Conservation (phyloP, 345 rosid genomes). For the Pistacia vera region DNA sequence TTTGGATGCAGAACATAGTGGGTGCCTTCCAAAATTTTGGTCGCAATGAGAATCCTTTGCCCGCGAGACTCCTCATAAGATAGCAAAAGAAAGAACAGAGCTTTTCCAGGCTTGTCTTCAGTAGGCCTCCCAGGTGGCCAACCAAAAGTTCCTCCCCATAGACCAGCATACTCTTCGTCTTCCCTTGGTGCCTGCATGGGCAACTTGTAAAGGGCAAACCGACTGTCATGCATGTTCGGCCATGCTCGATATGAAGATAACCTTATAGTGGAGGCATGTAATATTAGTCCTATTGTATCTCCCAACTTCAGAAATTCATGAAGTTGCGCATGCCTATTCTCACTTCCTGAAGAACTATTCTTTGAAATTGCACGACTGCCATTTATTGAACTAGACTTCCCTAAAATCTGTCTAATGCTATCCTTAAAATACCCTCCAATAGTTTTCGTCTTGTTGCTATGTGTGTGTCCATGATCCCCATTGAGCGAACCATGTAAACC, state of each 20-base stretch:
- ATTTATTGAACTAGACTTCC: conserved; percentile 51
- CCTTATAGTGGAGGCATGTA: conserved; percentile 52
- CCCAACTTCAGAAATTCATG: conserved; percentile 62
- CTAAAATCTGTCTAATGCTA: conserved; percentile 57
- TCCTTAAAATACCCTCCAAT: conserved; percentile 49
- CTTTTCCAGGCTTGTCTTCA: conserved; percentile 78
- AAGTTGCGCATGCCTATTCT: conserved; percentile 53
- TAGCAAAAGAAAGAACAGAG: conserved; percentile 75
- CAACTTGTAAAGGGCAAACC: conserved; percentile 76
- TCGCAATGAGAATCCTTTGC: conserved; percentile 61
- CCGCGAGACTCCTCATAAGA: conserved; percentile 68
- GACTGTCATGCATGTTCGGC: conserved; percentile 82
- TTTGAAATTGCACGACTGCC: conserved; percentile 34
- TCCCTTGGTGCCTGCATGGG: conserved; percentile 49
- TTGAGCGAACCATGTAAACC: conserved; percentile 22
- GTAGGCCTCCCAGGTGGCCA: conserved; percentile 79
- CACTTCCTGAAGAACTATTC: conserved; percentile 54
- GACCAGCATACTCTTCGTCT: conserved; percentile 72
- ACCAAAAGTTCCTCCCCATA: conserved; percentile 90
- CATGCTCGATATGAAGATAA: conserved; percentile 77
- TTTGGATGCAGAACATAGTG: conserved; percentile 87
- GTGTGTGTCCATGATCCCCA: conserved; percentile 39
- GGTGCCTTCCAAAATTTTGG: conserved; percentile 87
- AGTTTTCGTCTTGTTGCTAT: conserved; percentile 41
- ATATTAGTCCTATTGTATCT: conserved; percentile 58